A percentile compares a stretch with the other conserved stretches of the same genome.
These are phyloP conservation scores for Sphaerulina vaccinii DNA, from an alignment of 2,329 filamentous ascomycete species.

Conservation along the genomic window DNA sequence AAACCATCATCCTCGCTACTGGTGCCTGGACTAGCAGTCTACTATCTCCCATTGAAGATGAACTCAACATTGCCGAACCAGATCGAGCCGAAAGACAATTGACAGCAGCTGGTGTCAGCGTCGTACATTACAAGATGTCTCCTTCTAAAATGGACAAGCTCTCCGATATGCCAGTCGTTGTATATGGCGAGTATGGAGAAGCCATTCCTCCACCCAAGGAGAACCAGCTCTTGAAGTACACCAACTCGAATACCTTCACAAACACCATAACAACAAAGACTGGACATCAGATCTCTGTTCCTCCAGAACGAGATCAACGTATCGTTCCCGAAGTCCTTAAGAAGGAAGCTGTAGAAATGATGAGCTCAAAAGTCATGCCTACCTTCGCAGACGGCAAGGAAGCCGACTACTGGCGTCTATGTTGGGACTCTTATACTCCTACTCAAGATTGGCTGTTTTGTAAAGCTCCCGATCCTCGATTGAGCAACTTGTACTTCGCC, in stretches of 20 bases:
- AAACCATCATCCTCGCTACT: constrained; percentile 56
- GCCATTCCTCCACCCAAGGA: constrained; percentile 51
- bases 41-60: constrained; percentile 51
- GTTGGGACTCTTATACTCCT: constrained; percentile 62
- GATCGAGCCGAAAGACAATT: constrained; percentile 54
- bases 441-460: constrained; percentile 63
- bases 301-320: constrained; percentile 33
- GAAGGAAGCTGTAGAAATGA: constrained; percentile 15
- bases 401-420: constrained; percentile 47
- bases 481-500: constrained; percentile 58
- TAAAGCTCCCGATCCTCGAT: constrained; percentile 48
- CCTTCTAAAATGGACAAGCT: constrained; percentile 51
- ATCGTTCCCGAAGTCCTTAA: constrained; percentile 19
- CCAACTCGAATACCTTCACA: constrained; percentile 56
- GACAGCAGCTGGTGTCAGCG: constrained; percentile 58
- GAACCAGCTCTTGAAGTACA: constrained; percentile 58
- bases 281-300: constrained; percentile 55
- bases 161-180: constrained; percentile 53
- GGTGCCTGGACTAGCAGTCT: constrained; percentile 58
- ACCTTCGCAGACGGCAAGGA: constrained; percentile 34
- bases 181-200: constrained; percentile 49
- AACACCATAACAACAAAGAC: constrained; percentile 51
- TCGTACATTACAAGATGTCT: constrained; percentile 57
- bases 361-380: constrained; percentile 34
- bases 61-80: constrained; percentile 44